Percentiles rank a stretch among this genome's conserved stretches.
Conservation (phyloP, 2,329 filamentous ascomycete genomes). For the Paecilomyces formosus region DNA sequence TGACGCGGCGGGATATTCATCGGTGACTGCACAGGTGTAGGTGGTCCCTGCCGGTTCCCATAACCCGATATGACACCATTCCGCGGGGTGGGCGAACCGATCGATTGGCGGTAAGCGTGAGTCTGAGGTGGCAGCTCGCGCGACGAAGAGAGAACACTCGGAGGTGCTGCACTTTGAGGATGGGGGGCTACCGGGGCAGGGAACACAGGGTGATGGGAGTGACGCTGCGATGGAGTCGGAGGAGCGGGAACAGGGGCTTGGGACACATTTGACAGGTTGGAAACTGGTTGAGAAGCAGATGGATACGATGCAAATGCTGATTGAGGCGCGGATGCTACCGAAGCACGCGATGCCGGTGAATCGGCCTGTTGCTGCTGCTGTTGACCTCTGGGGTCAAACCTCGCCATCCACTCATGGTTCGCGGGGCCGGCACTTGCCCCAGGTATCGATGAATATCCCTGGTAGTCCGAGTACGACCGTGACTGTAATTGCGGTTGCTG, state of each 20-base stretch:
- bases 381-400: constrained; percentile 34
- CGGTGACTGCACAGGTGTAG: constrained; percentile 23
- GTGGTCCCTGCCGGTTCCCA: constrained; percentile 22
- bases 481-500: constrained; percentile 11
- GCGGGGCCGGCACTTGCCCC: constrained; percentile 16
- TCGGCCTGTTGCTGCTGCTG: constrained; percentile 12
- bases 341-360: constrained; percentile 15
- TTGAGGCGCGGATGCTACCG: constrained; percentile 16
- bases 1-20: constrained; percentile 21
- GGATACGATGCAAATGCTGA: constrained; percentile 23
- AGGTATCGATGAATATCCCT: constrained; percentile 19
- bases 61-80: constrained; percentile 18
- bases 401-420: constrained; percentile 35
- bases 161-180: constrained; percentile 9
- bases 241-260: constrained; percentile 29
- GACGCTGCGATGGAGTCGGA: constrained; percentile 20
- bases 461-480: constrained; percentile 26
- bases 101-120: constrained; percentile 13
- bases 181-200: constrained; percentile 17
- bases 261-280: constrained; percentile 16
- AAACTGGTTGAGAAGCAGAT: constrained; percentile 14
- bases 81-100: constrained; percentile 24
- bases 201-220: constrained; percentile 21
- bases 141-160: constrained; percentile 13
- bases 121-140: constrained; percentile 22